Conservation (phyloP, 2,329 filamentous ascomycete species). For the Dothideomycetes sp. region DNA sequence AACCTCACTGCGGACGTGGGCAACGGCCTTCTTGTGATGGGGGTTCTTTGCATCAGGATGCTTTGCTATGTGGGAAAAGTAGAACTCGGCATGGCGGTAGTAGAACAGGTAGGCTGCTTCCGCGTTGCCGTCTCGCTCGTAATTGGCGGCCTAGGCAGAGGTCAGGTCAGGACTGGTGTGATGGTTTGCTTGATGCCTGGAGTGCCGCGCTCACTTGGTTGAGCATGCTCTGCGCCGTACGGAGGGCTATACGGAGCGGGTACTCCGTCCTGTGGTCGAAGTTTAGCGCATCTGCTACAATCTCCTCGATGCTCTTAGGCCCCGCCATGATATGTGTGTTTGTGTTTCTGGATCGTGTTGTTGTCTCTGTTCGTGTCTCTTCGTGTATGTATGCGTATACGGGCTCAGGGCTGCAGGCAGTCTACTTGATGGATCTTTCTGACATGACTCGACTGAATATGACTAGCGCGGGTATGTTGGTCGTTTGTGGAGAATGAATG, state of each 20-base stretch:
- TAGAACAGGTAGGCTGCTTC: slow-evolving; percentile 83
- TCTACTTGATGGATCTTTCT: too few relatives aligned
- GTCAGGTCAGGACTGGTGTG: slow-evolving; percentile 5
- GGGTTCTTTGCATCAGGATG: slow-evolving; percentile 66
- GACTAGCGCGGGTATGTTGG: too few relatives aligned
- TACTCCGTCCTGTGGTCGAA: slow-evolving; percentile 74
- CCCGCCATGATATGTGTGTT: slow-evolving; percentile 3
- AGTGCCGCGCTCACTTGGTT: slow-evolving; percentile 53
- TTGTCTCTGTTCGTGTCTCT: too few relatives aligned
- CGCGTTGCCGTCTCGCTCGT: slow-evolving; percentile 74
- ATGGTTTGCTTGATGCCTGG: background rate
- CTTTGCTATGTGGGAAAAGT: slow-evolving; percentile 60
- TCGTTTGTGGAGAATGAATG: too few relatives aligned
- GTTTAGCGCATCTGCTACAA: slow-evolving; percentile 62
- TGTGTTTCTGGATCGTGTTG: background rate
- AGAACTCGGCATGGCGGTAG: slow-evolving; percentile 79
- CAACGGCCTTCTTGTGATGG: slow-evolving; percentile 43
- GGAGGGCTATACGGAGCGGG: slow-evolving; percentile 68
- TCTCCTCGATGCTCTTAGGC: slow-evolving; percentile 66
- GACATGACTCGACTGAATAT: too few relatives aligned
- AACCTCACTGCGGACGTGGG: slow-evolving; percentile 50
- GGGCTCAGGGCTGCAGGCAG: too few relatives aligned
- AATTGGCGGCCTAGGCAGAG: slow-evolving; percentile 60
- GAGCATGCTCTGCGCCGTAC: slow-evolving; percentile 66
- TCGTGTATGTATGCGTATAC: too few relatives aligned